Evolutionary conservation across 805 yeast species (phyloP), one percentile per base, ranked within the genome.

Genomic region (Clavispora asparagi): DNA sequence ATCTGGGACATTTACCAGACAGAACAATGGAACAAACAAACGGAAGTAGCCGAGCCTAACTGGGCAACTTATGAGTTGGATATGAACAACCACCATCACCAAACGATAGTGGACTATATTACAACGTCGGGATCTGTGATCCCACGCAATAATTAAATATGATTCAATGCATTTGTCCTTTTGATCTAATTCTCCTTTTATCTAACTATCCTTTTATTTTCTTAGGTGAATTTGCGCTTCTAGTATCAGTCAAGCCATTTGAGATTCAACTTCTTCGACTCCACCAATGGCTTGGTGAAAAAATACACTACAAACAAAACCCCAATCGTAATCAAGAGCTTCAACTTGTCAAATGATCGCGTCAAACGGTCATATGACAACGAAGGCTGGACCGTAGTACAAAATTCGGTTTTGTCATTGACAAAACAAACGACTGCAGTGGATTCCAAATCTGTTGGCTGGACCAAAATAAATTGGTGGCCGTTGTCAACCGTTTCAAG

Each of bases 331-430:
- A 72, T 50, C 7, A 85, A 40, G 39, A 92, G 74, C 54, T 81
- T 83, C 12, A 69, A 59, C 57, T 80, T 85, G 55, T 84, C 88
- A 60, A 94, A 94, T 43, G 74, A 72, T 28, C 74, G 67, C 25
- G 82, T 78, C 61, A 92, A 73, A 42, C 79, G 71, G 65, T 92
- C 99, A 65, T 87, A 91, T 35, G 88, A 87, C 38, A 79, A 78
- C 0, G 97, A 87, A 0, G 98, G 97, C 42, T 85, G 77, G 14
- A 86, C 74, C 46, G 81, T 73, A 0, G 95, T 83, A 58, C 91
- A 87, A 67, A 87, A 91, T 7, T 85, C 62, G 59, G 88, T 95
- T 40, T 73, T 64, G 27, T 58, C 50, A 16, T 85, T 87, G 39
- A 81, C 66, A 32, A 77, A 71, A 50, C 94, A 82, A 0, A 87